A percentile compares a stretch with the other conserved stretches of the same genome.
Conservation (phyloP, 805 yeast species). For the Wickerhamomyces bisporus region DNA sequence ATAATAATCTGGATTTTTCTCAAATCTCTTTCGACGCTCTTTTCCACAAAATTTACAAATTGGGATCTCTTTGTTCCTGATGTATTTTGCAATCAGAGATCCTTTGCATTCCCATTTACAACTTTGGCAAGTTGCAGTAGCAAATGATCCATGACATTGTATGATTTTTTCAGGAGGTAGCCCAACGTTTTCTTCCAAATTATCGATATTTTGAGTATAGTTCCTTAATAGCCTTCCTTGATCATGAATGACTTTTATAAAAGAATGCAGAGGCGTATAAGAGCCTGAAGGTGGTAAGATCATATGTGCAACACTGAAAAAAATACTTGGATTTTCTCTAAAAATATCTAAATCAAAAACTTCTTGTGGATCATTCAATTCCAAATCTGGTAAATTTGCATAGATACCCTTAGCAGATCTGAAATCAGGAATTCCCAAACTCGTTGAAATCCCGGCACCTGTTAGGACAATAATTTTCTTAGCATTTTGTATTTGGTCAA, state of each 20-base stretch:
- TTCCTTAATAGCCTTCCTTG: conserved; percentile 74
- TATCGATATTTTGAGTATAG: conserved; percentile 90
- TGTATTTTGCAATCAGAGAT: conserved; percentile 51
- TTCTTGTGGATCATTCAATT: conserved; percentile 83
- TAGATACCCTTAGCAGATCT: conserved; percentile 86
- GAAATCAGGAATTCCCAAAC: conserved; percentile 88
- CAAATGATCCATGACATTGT: conserved; percentile 93
- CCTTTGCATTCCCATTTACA: conserved; percentile 69
- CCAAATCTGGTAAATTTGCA: conserved; percentile 58
- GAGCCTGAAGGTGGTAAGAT: conserved; percentile 67
- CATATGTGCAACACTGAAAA: conserved; percentile 82
- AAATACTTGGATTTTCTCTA: conserved; percentile 68
- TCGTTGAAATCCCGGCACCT: conserved; percentile 92
- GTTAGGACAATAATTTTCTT: conserved; percentile 67
- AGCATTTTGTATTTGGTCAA: conserved; percentile 48
- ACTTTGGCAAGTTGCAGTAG: conserved; percentile 76
- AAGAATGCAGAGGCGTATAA: conserved; percentile 76
- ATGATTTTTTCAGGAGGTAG: conserved; percentile 59
- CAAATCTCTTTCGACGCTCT: conserved; percentile 33
- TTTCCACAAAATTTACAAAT: conserved; percentile 62
- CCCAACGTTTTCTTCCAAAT: conserved; percentile 79
- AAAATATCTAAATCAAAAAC: conserved; percentile 76
- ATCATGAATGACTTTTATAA: conserved; percentile 68
- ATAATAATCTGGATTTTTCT: conserved; percentile 20
- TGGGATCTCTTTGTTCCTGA: conserved; percentile 58